A percentile compares a stretch with the other conserved stretches of the same genome.
These are phyloP conservation scores for Euptelea pleiosperma DNA, from an alignment of 164 flowering plant genomes.

Conservation along the genomic window DNA sequence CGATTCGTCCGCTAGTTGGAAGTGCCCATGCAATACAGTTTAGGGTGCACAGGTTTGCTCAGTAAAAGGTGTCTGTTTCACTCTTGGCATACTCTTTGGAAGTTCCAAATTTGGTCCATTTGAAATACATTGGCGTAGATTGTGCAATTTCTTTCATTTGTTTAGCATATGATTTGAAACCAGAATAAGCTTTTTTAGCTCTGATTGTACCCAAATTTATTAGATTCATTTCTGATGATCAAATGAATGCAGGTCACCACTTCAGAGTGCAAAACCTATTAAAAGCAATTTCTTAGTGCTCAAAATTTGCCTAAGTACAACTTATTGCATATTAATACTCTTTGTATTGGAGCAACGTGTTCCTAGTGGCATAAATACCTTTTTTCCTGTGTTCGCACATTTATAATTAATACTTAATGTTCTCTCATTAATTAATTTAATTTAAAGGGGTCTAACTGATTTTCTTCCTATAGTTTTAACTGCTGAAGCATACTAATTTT, in stretches of 20 bases:
- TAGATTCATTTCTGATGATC: conserved; percentile 4
- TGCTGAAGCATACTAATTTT: conserved; percentile 15
- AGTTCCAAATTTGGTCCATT: too few species aligned
- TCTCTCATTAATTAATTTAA: background rate
- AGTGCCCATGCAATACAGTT: too few species aligned
- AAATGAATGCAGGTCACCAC: conserved; percentile 67
- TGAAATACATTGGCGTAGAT: too few species aligned
- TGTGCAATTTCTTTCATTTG: too few species aligned
- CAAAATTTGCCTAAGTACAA: conserved; percentile 82
- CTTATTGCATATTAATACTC: background rate
- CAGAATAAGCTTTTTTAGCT: too few species aligned
- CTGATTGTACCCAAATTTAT: background rate
- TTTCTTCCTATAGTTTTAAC: background rate
- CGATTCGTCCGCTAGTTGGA: too few species aligned
- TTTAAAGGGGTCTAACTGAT: background rate
- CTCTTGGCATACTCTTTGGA: too few species aligned
- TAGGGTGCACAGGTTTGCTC: too few species aligned
- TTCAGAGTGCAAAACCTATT: conserved; percentile 89
- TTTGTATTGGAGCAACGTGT: background rate
- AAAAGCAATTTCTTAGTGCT: conserved; percentile 85
- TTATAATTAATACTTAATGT: background rate
- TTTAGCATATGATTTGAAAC: too few species aligned
- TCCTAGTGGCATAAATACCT: background rate
- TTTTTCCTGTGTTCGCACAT: background rate
- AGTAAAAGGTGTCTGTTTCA: too few species aligned